Evolutionary conservation across 2,329 filamentous ascomycete species (phyloP).

Genomic region (Fusarium acutatum): DNA sequence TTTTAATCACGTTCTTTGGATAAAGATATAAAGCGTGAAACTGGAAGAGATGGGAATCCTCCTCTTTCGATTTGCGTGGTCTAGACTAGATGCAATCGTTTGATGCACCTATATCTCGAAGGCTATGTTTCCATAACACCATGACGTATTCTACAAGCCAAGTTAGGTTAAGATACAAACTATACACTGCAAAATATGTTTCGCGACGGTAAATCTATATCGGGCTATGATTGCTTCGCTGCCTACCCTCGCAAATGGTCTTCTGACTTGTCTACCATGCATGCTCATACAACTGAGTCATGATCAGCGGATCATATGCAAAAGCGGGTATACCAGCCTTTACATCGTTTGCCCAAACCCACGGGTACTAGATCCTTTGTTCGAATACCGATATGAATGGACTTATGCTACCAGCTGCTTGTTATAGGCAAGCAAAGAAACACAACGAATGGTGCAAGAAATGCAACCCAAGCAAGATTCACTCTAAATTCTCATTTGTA

Average conservation of each 20-base stretch:
- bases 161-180: neutral
- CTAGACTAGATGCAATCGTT: neutral
- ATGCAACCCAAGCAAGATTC: neutral
- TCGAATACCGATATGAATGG: neutral
- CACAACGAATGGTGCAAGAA: neutral
- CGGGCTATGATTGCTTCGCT: neutral
- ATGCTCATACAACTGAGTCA: neutral
- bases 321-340: neutral
- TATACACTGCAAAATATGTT: neutral
- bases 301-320: neutral
- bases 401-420: neutral
- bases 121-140: neutral
- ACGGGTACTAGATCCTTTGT: neutral
- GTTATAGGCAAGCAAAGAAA: neutral
- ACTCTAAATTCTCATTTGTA: neutral
- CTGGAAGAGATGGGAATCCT: neutral
- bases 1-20: accelerated
- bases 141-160: neutral
- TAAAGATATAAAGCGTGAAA: neutral
- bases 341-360: no score
- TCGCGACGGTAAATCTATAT: neutral
- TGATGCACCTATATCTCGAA: neutral
- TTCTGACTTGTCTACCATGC: neutral
- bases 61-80: neutral
- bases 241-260: neutral